These are phyloP conservation scores for Botryotinia globosa DNA, from an alignment of 2,329 filamentous ascomycete genomes.

Conservation along the genomic window DNA sequence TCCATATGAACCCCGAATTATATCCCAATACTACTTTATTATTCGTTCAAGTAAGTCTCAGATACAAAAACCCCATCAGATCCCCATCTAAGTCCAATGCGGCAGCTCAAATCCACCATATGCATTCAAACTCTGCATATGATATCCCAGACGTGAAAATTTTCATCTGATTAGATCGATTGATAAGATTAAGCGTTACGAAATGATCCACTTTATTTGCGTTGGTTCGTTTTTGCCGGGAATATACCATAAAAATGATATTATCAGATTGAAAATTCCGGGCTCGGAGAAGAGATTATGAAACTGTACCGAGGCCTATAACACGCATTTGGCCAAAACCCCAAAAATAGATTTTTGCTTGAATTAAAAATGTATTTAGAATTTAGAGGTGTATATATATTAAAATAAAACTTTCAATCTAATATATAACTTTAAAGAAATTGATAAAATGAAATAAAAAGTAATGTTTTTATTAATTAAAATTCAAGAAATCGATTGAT, in stretches of 20 bases:
- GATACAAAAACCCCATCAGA: neutral
- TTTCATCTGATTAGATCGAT: constrained; percentile 23
- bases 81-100: neutral
- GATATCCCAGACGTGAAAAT: neutral
- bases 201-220: neutral
- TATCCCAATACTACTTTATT: neutral
- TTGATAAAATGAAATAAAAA: too few relatives aligned
- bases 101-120: neutral
- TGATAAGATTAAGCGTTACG: constrained; percentile 19
- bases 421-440: too few relatives aligned
- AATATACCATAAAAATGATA: neutral
- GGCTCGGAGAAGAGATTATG: neutral
- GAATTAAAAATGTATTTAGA: too few relatives aligned
- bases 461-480: too few relatives aligned
- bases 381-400: too few relatives aligned
- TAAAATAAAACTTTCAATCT: too few relatives aligned
- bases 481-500: too few relatives aligned
- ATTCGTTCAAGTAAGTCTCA: neutral
- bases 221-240: neutral
- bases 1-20: neutral
- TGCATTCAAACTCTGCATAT: neutral
- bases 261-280: constrained; percentile 13
- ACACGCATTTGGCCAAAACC: too few relatives aligned
- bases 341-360: too few relatives aligned
- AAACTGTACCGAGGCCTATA: too few relatives aligned